Conservation (phyloP, 2,329 filamentous ascomycete genomes). For the Aspergillus fumigatus region DNA sequence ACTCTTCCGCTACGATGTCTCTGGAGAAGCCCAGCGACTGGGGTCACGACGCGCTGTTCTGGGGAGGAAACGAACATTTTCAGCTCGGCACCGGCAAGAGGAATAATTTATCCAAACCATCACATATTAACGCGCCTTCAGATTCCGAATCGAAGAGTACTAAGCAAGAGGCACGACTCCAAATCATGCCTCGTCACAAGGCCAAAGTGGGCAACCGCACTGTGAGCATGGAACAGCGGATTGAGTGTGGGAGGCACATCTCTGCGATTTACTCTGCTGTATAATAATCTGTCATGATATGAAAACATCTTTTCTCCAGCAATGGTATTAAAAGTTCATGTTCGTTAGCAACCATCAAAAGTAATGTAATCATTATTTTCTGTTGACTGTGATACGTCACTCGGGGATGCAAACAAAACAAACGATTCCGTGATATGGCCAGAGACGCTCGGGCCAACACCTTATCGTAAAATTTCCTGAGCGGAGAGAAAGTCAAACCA, state of each 20-base stretch:
- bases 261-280: slow-evolving; percentile 75
- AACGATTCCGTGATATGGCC: slow-evolving; percentile 18
- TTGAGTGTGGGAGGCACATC: slow-evolving; percentile 79
- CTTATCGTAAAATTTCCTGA: slow-evolving; percentile 29
- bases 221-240: slow-evolving; percentile 75
- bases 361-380: not conserved
- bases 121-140: slow-evolving; percentile 72
- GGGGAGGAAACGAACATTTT: slow-evolving; percentile 91
- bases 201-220: slow-evolving; percentile 66
- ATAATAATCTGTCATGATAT: slow-evolving; percentile 25
- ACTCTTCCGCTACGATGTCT: slow-evolving; percentile 46
- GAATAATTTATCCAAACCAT: slow-evolving; percentile 70
- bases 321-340: not conserved
- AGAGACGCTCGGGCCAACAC: slow-evolving; percentile 32
- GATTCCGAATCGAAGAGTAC: slow-evolving; percentile 58
- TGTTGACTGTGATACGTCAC: not conserved
- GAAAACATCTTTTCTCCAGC: not conserved
- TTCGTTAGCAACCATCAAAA: not conserved
- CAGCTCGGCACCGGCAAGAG: slow-evolving; percentile 89
- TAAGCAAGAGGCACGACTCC: slow-evolving; percentile 65
- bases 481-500: slow-evolving; percentile 19
- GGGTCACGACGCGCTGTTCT: slow-evolving; percentile 85
- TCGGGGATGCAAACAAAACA: slow-evolving; percentile 28
- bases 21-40: slow-evolving; percentile 72
- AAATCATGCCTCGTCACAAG: slow-evolving; percentile 72